Percentiles rank a stretch among this genome's conserved stretches.
These are phyloP conservation scores for Colletotrichum viniferum DNA, from an alignment of 2,329 filamentous ascomycete genomes.

Conservation along the genomic window DNA sequence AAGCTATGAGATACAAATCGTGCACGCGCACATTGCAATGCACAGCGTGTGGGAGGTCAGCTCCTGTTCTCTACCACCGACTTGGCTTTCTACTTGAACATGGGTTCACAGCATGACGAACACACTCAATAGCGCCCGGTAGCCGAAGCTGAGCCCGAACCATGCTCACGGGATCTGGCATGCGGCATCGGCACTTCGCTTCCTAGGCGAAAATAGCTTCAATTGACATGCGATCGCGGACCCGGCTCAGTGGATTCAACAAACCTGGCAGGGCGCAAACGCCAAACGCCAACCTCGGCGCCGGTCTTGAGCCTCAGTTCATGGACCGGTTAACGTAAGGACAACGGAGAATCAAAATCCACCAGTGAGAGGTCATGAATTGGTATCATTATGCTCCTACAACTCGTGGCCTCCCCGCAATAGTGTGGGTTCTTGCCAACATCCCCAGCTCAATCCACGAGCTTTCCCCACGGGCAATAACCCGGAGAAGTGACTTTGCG, in stretches of 20 bases:
- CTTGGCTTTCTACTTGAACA: background rate
- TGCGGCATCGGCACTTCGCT: background rate
- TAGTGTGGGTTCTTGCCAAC: background rate
- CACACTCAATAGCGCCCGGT: background rate
- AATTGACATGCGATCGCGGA: background rate
- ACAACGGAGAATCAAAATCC: background rate
- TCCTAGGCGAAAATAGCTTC: background rate
- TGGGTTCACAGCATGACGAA: background rate
- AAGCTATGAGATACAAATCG: background rate
- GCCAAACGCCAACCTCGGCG: background rate
- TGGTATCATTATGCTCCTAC: background rate
- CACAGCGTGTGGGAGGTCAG: background rate
- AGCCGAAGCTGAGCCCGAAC: background rate
- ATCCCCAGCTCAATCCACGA: background rate
- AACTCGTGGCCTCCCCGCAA: background rate
- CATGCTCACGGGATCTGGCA: background rate
- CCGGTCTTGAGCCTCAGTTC: background rate
- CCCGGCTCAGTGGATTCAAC: background rate
- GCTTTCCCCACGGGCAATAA: constrained; percentile 11
- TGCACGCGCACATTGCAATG: background rate
- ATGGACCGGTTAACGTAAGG: background rate
- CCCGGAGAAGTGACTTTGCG: background rate
- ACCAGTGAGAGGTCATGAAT: background rate
- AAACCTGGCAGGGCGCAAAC: background rate
- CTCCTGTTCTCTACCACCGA: background rate